Base-by-base conservation (phyloP, 768 basidiomycete genomes). In the Chalciporus piperatus region DNA sequence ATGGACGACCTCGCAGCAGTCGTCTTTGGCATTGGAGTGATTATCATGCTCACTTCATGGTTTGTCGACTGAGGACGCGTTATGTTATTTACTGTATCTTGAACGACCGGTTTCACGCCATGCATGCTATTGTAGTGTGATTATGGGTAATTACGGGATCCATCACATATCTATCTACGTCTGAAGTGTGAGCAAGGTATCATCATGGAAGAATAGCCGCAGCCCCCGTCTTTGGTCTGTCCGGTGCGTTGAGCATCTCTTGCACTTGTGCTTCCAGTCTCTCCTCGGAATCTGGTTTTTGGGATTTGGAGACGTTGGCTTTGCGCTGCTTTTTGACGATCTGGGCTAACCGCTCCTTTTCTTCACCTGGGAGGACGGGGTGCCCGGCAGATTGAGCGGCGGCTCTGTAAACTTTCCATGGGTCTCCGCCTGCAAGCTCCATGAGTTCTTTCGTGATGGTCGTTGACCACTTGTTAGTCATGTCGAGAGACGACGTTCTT, bases 1-100 rank as follows among this genome's bases (percentile, higher is more conserved):
- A 64, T 89, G 22, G 85, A 92, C 54, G 90, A 90, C 58, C 65
- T 92, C 0, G 80, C 88, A 2, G 81, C 79, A 1, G 62, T 87
- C 4, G 62, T 92, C 6, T 81, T 92, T n/a, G 87, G 83, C 2
- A 64, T 92, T 7, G 90, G 89, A 6, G 62, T 92, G 53, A 70
- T 86, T 22, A 67, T 88, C 7, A 71, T 78, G 60, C 65, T 82
- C 50, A 76, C 82, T 12, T 73, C 75, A 10, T 82, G 76, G 76
- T 58, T 78, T 19, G 55, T 59, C 30, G 53, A 50, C 43, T 69
- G 57, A 54, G 28, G 51, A 48, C 9, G 28, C 11, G 1, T 25
- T 19, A 35, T 23, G 25, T 48, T 45, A 12, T 22, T 17, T 19
- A 32, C 28, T 27, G 39, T 17, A 48, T 42, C 35, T 48, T 33